Evolutionary conservation across 129 eudicot genomes (phyloP).

Genomic region (Daucus carota): DH1_v3.0 NC_030383.2:63485501-63486000

Average conservation of each 20-base stretch:
- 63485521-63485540: neutral
- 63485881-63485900: neutral
- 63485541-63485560: neutral
- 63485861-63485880: constrained; percentile 9
- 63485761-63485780: constrained; percentile 11
- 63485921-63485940: neutral
- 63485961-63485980: neutral
- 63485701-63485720: constrained; percentile 6
- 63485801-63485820: too few species aligned
- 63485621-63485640: neutral
- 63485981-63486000: neutral
- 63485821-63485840: constrained; percentile 5
- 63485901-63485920: neutral
- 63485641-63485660: constrained; percentile 13
- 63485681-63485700: constrained; percentile 5
- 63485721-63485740: constrained; percentile 19
- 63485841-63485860: constrained; percentile 19
- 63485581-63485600: neutral
- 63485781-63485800: constrained; percentile 14
- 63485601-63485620: neutral
- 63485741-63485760: neutral
- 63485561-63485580: neutral
- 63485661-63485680: neutral
- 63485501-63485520: neutral
- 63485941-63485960: neutral